A percentile compares a stretch with the other conserved stretches of the same genome.
These are phyloP conservation scores for Buxus sempervirens DNA, from an alignment of 164 flowering plant genomes.

Conservation along the genomic window DNA sequence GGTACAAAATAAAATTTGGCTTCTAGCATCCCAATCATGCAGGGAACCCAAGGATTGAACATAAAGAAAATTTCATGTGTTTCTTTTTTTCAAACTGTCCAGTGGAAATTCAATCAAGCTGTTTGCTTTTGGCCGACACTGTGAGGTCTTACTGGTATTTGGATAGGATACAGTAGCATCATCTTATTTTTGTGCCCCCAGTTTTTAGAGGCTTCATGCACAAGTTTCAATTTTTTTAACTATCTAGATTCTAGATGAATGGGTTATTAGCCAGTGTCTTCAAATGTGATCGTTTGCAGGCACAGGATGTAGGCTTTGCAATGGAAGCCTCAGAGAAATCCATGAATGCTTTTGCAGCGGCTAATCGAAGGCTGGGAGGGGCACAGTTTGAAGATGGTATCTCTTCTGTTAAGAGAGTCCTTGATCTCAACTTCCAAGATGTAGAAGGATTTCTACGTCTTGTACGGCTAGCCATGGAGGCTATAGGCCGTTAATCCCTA, in stretches of 20 bases:
- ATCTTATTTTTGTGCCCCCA: background rate
- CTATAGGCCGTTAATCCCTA: slow-evolving; percentile 38
- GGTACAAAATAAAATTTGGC: too few species aligned
- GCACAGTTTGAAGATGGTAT: slow-evolving; percentile 37
- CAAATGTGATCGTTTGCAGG: slow-evolving; percentile 41
- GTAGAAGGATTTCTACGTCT: slow-evolving; percentile 52
- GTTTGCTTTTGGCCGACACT: too few species aligned
- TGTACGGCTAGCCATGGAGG: slow-evolving; percentile 63
- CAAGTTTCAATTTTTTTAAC: background rate
- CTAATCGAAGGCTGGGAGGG: slow-evolving; percentile 33
- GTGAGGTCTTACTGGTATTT: background rate
- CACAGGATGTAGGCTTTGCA: slow-evolving; percentile 55
- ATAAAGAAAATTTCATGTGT: too few species aligned
- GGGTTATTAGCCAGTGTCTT: slow-evolving; percentile 1
- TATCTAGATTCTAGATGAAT: background rate
- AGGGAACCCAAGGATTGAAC: too few species aligned
- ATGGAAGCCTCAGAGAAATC: slow-evolving; percentile 79
- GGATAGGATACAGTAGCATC: background rate
- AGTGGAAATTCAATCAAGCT: too few species aligned
- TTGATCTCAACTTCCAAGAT: slow-evolving; percentile 82
- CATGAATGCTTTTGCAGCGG: slow-evolving; percentile 53
- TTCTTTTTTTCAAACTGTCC: too few species aligned
- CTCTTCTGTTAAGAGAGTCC: slow-evolving; percentile 46
- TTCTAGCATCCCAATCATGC: too few species aligned
- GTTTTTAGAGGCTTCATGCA: background rate